These are phyloP conservation scores for Mallotus nudiflorus DNA, from an alignment of 345 rosid genomes.

Conservation along the genomic window DNA sequence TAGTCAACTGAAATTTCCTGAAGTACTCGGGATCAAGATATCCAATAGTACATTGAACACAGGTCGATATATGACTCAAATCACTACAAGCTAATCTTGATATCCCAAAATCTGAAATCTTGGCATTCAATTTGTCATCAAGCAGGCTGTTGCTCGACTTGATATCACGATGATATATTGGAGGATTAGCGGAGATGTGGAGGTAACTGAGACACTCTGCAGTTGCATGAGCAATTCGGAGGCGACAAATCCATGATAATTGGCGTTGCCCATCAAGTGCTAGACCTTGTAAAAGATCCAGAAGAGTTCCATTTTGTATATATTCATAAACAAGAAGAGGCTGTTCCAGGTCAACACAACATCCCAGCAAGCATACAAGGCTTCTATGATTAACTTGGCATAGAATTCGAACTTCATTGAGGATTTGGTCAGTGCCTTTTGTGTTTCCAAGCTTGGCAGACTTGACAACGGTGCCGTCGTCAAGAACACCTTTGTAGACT, in stretches of 20 bases:
- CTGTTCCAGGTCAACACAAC: slow-evolving; percentile 47
- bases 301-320: slow-evolving; percentile 39
- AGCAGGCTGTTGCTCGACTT: slow-evolving; percentile 57
- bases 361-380: slow-evolving; percentile 50
- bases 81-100: slow-evolving; percentile 47
- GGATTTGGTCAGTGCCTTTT: slow-evolving; percentile 50
- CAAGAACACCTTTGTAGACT: slow-evolving; percentile 43
- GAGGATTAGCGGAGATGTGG: slow-evolving; percentile 44
- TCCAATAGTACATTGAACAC: slow-evolving; percentile 56
- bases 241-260: slow-evolving; percentile 38
- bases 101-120: slow-evolving; percentile 53
- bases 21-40: slow-evolving; percentile 54
- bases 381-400: slow-evolving; percentile 56
- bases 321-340: slow-evolving; percentile 55
- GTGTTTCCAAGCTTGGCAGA: slow-evolving; percentile 54
- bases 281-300: slow-evolving; percentile 35
- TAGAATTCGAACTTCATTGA: slow-evolving; percentile 53
- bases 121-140: slow-evolving; percentile 44
- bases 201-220: slow-evolving; percentile 51
- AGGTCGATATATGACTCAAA: slow-evolving; percentile 46
- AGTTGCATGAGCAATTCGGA: slow-evolving; percentile 38
- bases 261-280: background rate
- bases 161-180: slow-evolving; percentile 51
- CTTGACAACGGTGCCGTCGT: slow-evolving; percentile 49
- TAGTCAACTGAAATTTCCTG: slow-evolving; percentile 45